Percentiles rank a stretch among this genome's conserved stretches.
Evolutionary conservation across 805 yeast genomes (phyloP).

Genomic region (Candida michaelii): DNA sequence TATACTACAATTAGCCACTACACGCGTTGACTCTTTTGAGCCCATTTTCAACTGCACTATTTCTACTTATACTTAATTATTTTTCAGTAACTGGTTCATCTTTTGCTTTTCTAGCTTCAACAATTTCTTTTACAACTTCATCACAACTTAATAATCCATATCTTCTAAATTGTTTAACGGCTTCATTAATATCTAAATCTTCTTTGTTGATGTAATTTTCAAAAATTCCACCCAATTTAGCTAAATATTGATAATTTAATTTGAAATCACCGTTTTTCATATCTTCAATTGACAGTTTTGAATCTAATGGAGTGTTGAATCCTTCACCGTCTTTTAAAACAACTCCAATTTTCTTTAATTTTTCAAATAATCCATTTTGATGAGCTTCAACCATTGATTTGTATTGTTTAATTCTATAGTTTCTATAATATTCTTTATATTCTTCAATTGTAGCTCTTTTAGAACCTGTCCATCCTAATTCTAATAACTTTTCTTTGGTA

Average conservation of each 20-base stretch:
- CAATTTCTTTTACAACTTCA: constrained; percentile 39
- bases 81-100: not conserved
- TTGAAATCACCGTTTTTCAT: constrained; percentile 34
- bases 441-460: constrained; percentile 68
- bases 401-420: constrained; percentile 56
- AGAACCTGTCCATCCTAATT: constrained; percentile 94
- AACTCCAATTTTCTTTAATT: constrained; percentile 59
- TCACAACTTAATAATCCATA: constrained; percentile 59
- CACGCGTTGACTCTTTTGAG: no score
- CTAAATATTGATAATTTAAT: constrained; percentile 56
- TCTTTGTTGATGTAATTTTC: constrained; percentile 40
- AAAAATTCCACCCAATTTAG: constrained; percentile 49
- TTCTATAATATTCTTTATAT: constrained; percentile 69
- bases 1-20: not conserved
- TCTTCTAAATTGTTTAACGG: constrained; percentile 63
- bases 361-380: constrained; percentile 65
- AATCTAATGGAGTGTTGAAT: constrained; percentile 55
- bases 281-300: constrained; percentile 29
- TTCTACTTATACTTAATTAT: not conserved
- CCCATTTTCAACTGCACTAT: constrained; percentile 8
- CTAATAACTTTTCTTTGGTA: constrained; percentile 55
- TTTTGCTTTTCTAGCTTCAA: constrained; percentile 34
- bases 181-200: constrained; percentile 36
- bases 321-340: constrained; percentile 81
- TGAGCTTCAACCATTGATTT: constrained; percentile 81